Evolutionary conservation across 1,284 basidiomycete genomes (phyloP).

Genomic region (Bothia castanella): DNA sequence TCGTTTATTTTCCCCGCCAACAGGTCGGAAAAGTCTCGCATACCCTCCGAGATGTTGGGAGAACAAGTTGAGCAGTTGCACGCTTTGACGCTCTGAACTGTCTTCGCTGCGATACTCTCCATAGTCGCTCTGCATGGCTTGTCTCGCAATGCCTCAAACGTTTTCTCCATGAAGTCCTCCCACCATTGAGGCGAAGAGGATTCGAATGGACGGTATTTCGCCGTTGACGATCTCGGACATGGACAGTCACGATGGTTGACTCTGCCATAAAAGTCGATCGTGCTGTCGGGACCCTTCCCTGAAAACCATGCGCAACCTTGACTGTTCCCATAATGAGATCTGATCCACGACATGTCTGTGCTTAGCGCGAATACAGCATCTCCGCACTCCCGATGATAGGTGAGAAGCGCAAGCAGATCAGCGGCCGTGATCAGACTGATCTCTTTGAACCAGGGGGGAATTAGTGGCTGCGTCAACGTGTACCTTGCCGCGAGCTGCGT

Average conservation of each 20-base stretch:
- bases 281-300: too few species aligned
- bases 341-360: conserved; percentile 16
- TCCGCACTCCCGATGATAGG: conserved; percentile 17
- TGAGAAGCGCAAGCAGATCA: conserved; percentile 22
- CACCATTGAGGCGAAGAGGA: conserved; percentile 15
- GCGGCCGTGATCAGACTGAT: conserved; percentile 14
- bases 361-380: conserved; percentile 13
- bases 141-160: conserved; percentile 9
- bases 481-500: conserved; percentile 17
- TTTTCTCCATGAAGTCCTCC: conserved; percentile 16
- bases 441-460: conserved; percentile 20
- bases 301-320: conserved; percentile 10
- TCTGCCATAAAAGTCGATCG: background rate
- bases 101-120: background rate
- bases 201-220: background rate
- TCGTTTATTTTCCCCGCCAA: conserved; percentile 13
- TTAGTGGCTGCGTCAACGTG: conserved; percentile 16
- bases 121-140: conserved; percentile 16
- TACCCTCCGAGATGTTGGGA: conserved; percentile 3
- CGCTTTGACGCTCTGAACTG: background rate
- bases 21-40: conserved; percentile 12
- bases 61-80: conserved; percentile 1
- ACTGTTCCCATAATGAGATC: conserved; percentile 9
- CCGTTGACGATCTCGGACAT: background rate
- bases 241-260: background rate